Evolutionary conservation across 768 basidiomycete genomes (phyloP), one percentile per base, ranked within the genome.

Genomic region (Russula sp.): DNA sequence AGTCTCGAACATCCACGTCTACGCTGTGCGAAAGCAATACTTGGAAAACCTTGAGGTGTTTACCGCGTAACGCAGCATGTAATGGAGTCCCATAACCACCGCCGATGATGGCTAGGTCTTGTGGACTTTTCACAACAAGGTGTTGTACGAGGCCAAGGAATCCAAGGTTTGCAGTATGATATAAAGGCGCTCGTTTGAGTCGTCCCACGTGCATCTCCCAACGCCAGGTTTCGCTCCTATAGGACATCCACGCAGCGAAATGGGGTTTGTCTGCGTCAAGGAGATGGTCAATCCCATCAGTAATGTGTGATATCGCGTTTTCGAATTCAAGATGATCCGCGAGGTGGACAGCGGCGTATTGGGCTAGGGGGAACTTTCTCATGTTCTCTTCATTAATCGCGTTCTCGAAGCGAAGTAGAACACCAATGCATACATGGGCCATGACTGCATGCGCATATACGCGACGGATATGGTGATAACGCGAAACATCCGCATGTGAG

Each of bases 181-280:
- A 55, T 14, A 55, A 16, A 16, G 53, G 28, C 2, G 22, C 53
- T 38, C 5, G 22, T 26, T 55, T 24, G 3, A 38, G 53, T 38
- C 53, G 36, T 38, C n/a, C 53, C 53, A 38, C 53, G n/a, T 36
- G 53, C 36, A 36, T 24, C 53, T 55, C 34, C 34, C 34, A 38
- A 14, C 34, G 34, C 53, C 53, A 55, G 1, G 34, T 55, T 8
- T 55, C 53, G 32, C 53, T 54, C 18, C 36, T 55, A 9, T 38
- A 38, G 2, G 34, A 55, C 53, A 38, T 38, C 53, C 53, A 55
- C 24, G 53, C 53, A 26, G 53, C 53, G 14, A 55, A 55, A 26
- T 55, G 22, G 5, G 34, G 53, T 6, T 38, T 55, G 53, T 55
- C 53, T 1, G 16, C 24, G 3, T 55, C 53, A 16, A 55, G 53